Evolutionary conservation across 2,329 filamentous ascomycete genomes (phyloP), one percentile per base, ranked within the genome.

Genomic region (Shiraia bambusicola): DNA sequence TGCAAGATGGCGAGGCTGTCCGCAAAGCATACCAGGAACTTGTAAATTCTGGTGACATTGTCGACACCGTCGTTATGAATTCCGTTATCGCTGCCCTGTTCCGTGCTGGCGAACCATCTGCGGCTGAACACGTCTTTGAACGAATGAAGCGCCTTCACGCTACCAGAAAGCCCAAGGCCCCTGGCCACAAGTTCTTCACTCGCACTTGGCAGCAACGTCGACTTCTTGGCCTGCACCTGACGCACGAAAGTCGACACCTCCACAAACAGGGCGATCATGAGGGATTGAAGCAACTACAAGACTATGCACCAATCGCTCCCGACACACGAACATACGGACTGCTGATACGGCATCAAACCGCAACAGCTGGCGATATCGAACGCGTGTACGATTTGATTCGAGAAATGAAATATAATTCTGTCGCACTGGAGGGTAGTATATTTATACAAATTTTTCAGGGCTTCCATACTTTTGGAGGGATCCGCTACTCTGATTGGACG

Each of bases 51-150:
- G 89, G 90, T 25, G 88, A 97, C 65, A 83, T 96, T 48, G 83
- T 98, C 40, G 92, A 97, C 65, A 91, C 88, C 0, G 77, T 86
- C 2, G 86, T 90, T 11, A 76, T 97, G 66, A 97, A 97, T 62
- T 88, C 86, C 55, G 83, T 96, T 57, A 87, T 97, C 48, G 77
- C 83, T 0, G 84, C 89, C 2, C 77, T 97, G 14, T 76, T 96
- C 30, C 78, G 82, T 41, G 83, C 85, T 11, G 85, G 86, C 28
- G 91, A 98, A 61, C 80, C 85, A 28, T 72, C 76, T 6, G 84
- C 88, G 0, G 93, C 91, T 2, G 83, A 92, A 54, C 78, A 86
- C 45, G 81, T 95, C 9, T 96, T 96, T 58, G 74, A 82, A 42
- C 83, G 84, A 46, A 97, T 98, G 91, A 91, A 90, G 66, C 70